These are phyloP conservation scores for Hyaloscypha hepaticicola DNA, from an alignment of 495 filamentous ascomycete species.

Conservation along the genomic window DNA sequence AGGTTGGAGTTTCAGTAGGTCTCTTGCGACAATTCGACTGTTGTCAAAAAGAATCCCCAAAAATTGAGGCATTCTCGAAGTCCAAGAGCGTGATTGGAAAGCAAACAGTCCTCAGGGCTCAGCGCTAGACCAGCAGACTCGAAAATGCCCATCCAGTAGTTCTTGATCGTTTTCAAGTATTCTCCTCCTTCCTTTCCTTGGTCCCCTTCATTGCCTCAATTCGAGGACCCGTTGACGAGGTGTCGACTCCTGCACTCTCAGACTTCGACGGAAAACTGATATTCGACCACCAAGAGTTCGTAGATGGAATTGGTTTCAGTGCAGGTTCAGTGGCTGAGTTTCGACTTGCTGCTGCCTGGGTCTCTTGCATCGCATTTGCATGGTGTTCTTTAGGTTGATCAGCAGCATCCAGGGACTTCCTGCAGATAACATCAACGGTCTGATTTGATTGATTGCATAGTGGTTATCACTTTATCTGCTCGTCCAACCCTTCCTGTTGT, in stretches of 20 bases:
- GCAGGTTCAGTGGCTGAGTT: conserved; percentile 12
- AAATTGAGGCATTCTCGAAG: no score
- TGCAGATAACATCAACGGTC: conserved; percentile 11
- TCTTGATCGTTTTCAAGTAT: no score
- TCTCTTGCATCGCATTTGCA: conserved; percentile 3
- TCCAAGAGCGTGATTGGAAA: no score
- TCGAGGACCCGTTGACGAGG: not conserved
- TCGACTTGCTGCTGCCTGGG: conserved; percentile 15
- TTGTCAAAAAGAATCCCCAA: not conserved
- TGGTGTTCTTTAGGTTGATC: not conserved
- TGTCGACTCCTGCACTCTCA: not conserved
- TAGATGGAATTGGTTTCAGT: conserved; percentile 9
- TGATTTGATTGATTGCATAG: not conserved
- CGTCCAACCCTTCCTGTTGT: conserved; percentile 34
- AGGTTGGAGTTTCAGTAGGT: no score
- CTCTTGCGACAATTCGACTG: no score
- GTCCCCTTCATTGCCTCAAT: not conserved
- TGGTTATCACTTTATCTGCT: conserved; percentile 12
- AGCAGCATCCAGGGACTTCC: conserved; percentile 15
- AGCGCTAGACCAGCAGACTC: not conserved
- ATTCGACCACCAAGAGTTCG: conserved; percentile 25
- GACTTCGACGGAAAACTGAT: conserved; percentile 20
- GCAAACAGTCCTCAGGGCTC: no score
- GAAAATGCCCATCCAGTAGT: not conserved
- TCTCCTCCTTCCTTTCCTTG: not conserved